A percentile compares a stretch with the other conserved stretches of the same genome.
These are phyloP conservation scores for Closterium sp. DNA, from an alignment of 139 green algal genomes.

Conservation along the genomic window DNA sequence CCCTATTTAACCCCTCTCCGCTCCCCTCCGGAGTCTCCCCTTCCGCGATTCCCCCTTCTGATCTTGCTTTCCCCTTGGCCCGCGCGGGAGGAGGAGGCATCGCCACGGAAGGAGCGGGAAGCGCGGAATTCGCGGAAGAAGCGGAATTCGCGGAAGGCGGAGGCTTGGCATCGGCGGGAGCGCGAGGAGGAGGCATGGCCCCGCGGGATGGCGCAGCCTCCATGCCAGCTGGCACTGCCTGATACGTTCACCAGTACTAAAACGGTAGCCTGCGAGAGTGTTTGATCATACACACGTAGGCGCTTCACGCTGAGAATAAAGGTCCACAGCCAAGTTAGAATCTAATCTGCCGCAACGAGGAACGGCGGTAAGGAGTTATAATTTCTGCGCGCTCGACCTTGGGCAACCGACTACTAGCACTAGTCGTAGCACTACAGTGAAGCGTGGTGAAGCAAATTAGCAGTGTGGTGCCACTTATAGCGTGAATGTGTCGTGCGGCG, in stretches of 20 bases:
- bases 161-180: background rate
- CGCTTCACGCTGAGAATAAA: background rate
- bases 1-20: no score
- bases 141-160: background rate
- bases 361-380: no score
- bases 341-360: no score
- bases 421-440: no score
- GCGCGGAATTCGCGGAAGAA: background rate
- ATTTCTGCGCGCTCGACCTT: background rate
- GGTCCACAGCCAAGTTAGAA: no score
- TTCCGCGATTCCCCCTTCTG: background rate
- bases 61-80: background rate
- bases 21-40: background rate
- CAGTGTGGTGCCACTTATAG: no score
- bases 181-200: background rate
- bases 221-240: background rate
- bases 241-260: background rate
- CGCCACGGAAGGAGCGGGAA: background rate
- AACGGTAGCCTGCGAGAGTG: background rate
- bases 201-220: background rate
- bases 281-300: background rate
- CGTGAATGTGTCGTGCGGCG: no score
- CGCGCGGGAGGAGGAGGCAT: background rate
- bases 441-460: no score
- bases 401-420: background rate